phyloP scores from a whole-genome alignment of 2,329 filamentous ascomycete genomes.

The Apiospora malaysiana region DNA sequence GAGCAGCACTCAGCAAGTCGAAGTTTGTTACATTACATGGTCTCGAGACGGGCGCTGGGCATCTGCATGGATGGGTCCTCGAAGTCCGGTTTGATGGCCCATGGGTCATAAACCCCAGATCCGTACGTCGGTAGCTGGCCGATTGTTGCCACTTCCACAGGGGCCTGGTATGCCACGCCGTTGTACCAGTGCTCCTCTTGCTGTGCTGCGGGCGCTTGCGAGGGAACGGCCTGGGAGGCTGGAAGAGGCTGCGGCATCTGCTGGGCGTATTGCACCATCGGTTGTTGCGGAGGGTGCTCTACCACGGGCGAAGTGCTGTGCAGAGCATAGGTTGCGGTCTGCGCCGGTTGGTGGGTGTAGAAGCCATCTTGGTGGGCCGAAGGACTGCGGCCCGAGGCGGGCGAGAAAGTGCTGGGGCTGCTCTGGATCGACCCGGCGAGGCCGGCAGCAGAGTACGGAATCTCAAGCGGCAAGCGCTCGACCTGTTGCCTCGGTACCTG shows the following conservation, averaged over 20 bases:
- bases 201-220: constrained; percentile 46
- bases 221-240: constrained; percentile 42
- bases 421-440: constrained; percentile 60
- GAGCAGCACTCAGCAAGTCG: not conserved
- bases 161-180: constrained; percentile 57
- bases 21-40: constrained; percentile 47
- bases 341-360: constrained; percentile 57
- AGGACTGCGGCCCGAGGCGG: constrained; percentile 59
- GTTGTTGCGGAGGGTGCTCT: constrained; percentile 44
- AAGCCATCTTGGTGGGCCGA: constrained; percentile 56
- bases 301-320: constrained; percentile 52
- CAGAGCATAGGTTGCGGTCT: constrained; percentile 27
- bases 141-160: constrained; percentile 62
- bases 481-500: constrained; percentile 57
- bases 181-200: constrained; percentile 60
- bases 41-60: constrained; percentile 63
- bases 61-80: constrained; percentile 64
- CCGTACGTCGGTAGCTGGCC: constrained; percentile 57
- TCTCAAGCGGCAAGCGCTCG: constrained; percentile 53
- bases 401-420: constrained; percentile 64
- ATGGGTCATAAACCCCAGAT: constrained; percentile 58
- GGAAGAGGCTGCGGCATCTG: constrained; percentile 44
- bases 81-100: constrained; percentile 62
- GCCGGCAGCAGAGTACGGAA: constrained; percentile 55
- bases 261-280: constrained; percentile 52